phyloP scores from a whole-genome alignment of 2,329 filamentous ascomycete genomes.

The Fusarium metavorans region DNA sequence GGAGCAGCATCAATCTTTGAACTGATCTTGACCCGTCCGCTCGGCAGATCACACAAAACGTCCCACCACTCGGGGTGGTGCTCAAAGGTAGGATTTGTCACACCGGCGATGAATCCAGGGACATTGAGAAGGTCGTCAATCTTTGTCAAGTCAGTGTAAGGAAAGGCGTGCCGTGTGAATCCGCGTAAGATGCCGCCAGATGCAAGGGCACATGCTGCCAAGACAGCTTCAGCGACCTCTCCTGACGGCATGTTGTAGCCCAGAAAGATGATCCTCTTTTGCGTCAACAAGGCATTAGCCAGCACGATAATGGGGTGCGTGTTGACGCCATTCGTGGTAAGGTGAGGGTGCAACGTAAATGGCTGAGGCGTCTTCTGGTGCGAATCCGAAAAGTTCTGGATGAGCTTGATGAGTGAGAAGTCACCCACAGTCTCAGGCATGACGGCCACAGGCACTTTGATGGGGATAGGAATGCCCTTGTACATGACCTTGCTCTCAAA shows the following conservation, averaged over 20 bases:
- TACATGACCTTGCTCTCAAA: slow-evolving; percentile 97
- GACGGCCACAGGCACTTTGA: slow-evolving; percentile 94
- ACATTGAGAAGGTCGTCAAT: slow-evolving; percentile 97
- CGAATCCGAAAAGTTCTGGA: slow-evolving; percentile 89
- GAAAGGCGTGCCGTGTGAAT: slow-evolving; percentile 96
- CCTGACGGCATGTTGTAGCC: slow-evolving; percentile 95
- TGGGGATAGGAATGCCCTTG: slow-evolving; percentile 94
- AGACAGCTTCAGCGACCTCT: slow-evolving; percentile 96
- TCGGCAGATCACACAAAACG: slow-evolving; percentile 90
- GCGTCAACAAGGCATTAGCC: slow-evolving; percentile 92
- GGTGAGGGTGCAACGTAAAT: slow-evolving; percentile 87
- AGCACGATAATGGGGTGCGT: slow-evolving; percentile 97
- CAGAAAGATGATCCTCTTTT: slow-evolving; percentile 96
- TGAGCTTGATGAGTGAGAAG: slow-evolving; percentile 96
- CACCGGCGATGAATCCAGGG: slow-evolving; percentile 96
- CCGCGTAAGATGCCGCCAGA: slow-evolving; percentile 93
- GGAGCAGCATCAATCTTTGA: slow-evolving; percentile 85
- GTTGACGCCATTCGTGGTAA: slow-evolving; percentile 89
- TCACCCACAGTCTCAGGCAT: slow-evolving; percentile 97
- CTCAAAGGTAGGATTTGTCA: slow-evolving; percentile 96
- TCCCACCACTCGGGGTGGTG: slow-evolving; percentile 99
- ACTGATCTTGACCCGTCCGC: slow-evolving; percentile 94
- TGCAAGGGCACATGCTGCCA: slow-evolving; percentile 94
- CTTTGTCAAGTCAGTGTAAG: slow-evolving; percentile 97
- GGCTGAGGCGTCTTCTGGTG: slow-evolving; percentile 87